Evolutionary conservation across 1,284 basidiomycete genomes (phyloP), one percentile per base, ranked within the genome.

Genomic region (Meira miltonrushii): DNA sequence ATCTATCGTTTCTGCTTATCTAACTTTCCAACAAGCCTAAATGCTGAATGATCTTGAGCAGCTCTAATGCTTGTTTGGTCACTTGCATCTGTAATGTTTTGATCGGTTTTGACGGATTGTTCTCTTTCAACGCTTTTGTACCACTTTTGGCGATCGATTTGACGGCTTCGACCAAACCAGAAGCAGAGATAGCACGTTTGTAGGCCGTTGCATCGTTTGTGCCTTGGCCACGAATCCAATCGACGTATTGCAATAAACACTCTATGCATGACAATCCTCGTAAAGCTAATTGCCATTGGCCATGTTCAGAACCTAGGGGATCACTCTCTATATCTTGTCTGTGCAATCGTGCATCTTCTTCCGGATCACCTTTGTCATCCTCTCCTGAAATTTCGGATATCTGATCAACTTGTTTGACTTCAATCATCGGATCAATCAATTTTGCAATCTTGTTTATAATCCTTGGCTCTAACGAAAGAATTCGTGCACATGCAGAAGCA

Each of bases 231-330:
- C 25, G 39, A n/a, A 33, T 40, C 39, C 37, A 55, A 53, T 23
- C 54, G n/a, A 47, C 38, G 54, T 46, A 39, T 33, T 55, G 37
- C 40, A 41, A n/a, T 6, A 55, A 3, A 17, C 28, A 55, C 8
- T 39, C 53, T 12, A 57, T 19, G 4, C 43, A 39, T 8, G 55
- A 25, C 15, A 58, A 28, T 17, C 56, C 56, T 12, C 56, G 56
- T n/a, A 58, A 25, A 43, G 56, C 56, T 5, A 58, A 48, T 39
- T 41, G 38, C 19, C n/a, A 19, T 19, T n/a, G 19, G 2, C 17
- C 37, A 17, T 53, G 25, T 23, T 25, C 13, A 49, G 17, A 4
- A 40, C 56, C 37, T 47, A 52, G 13, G 6, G 12, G 21, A 41
- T 23, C 25, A 40, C 39, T 19, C 25, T n/a, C 17, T 13, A 54